Evolutionary conservation across 1,139 yeast genomes (phyloP), one percentile per base, ranked within the genome.

Genomic region (Geotrichum fermentans): DNA sequence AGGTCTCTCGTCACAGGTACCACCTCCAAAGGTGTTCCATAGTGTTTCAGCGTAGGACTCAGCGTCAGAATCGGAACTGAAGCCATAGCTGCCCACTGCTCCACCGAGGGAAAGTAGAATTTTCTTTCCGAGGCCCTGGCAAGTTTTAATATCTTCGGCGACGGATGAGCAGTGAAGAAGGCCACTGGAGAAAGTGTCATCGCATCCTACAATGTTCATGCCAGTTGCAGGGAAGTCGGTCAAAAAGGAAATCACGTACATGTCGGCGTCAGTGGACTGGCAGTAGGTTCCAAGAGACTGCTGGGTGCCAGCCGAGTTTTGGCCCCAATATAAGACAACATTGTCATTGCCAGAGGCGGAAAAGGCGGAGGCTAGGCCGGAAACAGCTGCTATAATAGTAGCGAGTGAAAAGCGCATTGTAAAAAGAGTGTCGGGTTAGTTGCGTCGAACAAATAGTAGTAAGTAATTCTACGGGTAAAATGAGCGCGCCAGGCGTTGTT

Each of bases 261-360:
- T 83, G 62, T 87, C 96, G 32, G 83, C 88, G 47, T 80, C 76
- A 50, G 78, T 75, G 41, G 79, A 73, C 53, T 74, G 71, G 73
- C 96, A 89, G 72, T 88, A 87, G 49, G 73, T 67, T 13, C 79
- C 76, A 49, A 89, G 73, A 10, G 77, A 66, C 57, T 78, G 71
- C 67, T 87, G 94, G 40, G 75, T 60, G 29, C 69, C 69, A 26
- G 79, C 84, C n/a, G 92, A 80, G 61, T 79, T 78, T 69, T 89
- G 97, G 45, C 97, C 97, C 96, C 96, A 89, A 69, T 88, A 89
- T 7, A 84, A 75, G 16, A 83, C 95, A 41, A 85, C 46, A 22
- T 51, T 51, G 45, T 33, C 24, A 35, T 45, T 45, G 6, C 40
- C 43, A 3, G 50, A n/a, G 8, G 52, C 47, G 6, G 51, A 43